Evolutionary conservation across 2,329 filamentous ascomycete species (phyloP).

Genomic region (Chrysosporium keratinophilum): DNA sequence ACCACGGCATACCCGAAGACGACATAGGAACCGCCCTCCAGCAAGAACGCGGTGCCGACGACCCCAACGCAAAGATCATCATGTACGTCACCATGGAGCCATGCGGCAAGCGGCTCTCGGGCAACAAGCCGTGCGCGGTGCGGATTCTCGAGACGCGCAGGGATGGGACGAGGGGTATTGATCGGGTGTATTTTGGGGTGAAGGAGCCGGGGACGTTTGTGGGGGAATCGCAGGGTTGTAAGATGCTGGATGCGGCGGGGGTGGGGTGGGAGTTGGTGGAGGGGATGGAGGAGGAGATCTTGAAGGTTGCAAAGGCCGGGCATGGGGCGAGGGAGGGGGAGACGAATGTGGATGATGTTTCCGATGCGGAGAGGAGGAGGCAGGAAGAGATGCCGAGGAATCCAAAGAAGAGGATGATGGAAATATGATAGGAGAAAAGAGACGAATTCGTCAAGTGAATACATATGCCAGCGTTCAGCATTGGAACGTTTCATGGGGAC

Average conservation of each 20-base stretch:
- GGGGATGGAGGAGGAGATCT: slow-evolving; percentile 70
- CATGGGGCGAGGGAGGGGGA: slow-evolving; percentile 41
- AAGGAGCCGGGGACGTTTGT: slow-evolving; percentile 87
- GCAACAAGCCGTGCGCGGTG: slow-evolving; percentile 54
- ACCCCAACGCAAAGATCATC: slow-evolving; percentile 40
- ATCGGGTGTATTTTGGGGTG: slow-evolving; percentile 75
- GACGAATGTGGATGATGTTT: slow-evolving; percentile 32
- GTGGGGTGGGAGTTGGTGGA: slow-evolving; percentile 61
- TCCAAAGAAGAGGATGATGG: slow-evolving; percentile 41
- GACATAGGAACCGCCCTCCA: slow-evolving; percentile 31
- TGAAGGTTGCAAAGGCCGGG: slow-evolving; percentile 72
- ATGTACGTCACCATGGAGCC: slow-evolving; percentile 84
- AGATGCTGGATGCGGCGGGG: slow-evolving; percentile 59
- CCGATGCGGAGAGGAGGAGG: slow-evolving; percentile 30
- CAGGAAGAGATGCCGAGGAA: slow-evolving; percentile 33
- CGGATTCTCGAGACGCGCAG: slow-evolving; percentile 52
- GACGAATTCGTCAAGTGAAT: too few species aligned
- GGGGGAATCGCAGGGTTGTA: slow-evolving; percentile 63
- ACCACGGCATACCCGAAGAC: slow-evolving; percentile 29
- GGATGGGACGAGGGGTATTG: slow-evolving; percentile 42
- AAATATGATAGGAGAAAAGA: slow-evolving; percentile 18
- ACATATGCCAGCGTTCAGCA: too few species aligned
- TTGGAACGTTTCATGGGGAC: too few species aligned
- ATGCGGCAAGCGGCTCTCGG: slow-evolving; percentile 38
- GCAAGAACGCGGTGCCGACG: slow-evolving; percentile 10